These are phyloP conservation scores for Sanghuangporus sanghuang DNA, from an alignment of 1,284 basidiomycete species.

Conservation along the genomic window DNA sequence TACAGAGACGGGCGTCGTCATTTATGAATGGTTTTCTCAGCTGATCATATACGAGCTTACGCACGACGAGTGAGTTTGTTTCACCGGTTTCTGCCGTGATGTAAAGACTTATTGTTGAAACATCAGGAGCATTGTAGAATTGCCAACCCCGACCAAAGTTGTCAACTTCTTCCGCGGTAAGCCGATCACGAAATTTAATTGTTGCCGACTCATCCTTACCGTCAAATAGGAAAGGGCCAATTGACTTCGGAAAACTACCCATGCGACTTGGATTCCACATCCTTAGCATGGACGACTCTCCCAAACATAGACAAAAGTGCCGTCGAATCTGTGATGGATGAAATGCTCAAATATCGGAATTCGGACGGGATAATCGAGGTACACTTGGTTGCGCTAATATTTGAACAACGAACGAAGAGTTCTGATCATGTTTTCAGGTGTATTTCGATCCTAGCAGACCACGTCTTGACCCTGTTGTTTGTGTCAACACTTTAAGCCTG, in stretches of 20 bases:
- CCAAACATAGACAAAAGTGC: background rate
- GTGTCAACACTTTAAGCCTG: constrained; percentile 44
- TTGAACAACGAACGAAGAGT: background rate
- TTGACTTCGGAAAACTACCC: constrained; percentile 7
- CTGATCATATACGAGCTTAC: constrained; percentile 44
- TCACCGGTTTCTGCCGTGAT: background rate
- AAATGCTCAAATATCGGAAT: background rate
- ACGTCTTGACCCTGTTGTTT: constrained; percentile 40
- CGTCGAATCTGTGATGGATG: constrained; percentile 8
- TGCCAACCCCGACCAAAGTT: background rate
- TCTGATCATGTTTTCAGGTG: background rate
- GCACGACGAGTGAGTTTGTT: constrained; percentile 38
- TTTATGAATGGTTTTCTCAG: constrained; percentile 51
- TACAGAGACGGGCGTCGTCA: constrained; percentile 36
- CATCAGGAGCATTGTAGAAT: background rate
- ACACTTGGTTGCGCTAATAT: background rate
- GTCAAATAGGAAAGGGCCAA: constrained; percentile 24
- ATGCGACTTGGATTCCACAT: constrained; percentile 17
- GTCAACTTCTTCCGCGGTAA: background rate
- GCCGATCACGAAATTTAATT: constrained; percentile 34
- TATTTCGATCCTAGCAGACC: constrained; percentile 18
- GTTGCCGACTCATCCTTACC: constrained; percentile 50
- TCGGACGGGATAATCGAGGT: background rate
- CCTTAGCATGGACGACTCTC: constrained; percentile 12
- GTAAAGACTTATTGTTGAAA: background rate